These are phyloP conservation scores for Diplogelasinospora grovesii DNA, from an alignment of 495 filamentous ascomycete species.

Conservation along the genomic window DNA sequence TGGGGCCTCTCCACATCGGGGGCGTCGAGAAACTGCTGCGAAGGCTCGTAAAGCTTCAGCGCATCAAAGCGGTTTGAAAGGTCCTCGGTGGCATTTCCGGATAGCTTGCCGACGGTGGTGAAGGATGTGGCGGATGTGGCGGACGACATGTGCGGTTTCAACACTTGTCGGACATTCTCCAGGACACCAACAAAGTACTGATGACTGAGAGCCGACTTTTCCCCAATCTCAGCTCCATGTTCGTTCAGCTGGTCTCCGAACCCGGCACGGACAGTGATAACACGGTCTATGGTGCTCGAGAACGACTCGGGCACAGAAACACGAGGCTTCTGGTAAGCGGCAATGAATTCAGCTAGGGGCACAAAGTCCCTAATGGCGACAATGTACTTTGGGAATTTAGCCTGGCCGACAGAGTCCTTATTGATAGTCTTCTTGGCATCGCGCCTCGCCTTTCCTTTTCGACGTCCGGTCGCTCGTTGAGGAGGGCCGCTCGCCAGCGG, in stretches of 20 bases:
- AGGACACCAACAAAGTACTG: constrained; percentile 30
- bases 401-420: not conserved
- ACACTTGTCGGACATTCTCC: constrained; percentile 21
- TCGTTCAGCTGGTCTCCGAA: constrained; percentile 14
- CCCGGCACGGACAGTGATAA: constrained; percentile 17
- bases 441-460: constrained; percentile 30
- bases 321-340: constrained; percentile 9
- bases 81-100: not conserved
- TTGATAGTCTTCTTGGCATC: too few relatives aligned
- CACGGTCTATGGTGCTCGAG: constrained; percentile 18
- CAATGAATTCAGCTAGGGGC: constrained; percentile 32
- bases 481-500: constrained; percentile 3
- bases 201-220: constrained; percentile 24
- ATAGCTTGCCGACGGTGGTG: not conserved
- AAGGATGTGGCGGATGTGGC: too few relatives aligned
- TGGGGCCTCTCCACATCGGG: constrained; percentile 18
- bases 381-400: constrained; percentile 18
- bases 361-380: constrained; percentile 35
- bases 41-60: constrained; percentile 31
- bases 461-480: too few relatives aligned
- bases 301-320: constrained; percentile 20
- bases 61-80: constrained; percentile 24
- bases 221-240: constrained; percentile 8
- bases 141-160: constrained; percentile 22
- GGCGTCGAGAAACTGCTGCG: constrained; percentile 28